Conservation (phyloP, 306 rosid genomes). For the Castanea mollissima region DNA sequence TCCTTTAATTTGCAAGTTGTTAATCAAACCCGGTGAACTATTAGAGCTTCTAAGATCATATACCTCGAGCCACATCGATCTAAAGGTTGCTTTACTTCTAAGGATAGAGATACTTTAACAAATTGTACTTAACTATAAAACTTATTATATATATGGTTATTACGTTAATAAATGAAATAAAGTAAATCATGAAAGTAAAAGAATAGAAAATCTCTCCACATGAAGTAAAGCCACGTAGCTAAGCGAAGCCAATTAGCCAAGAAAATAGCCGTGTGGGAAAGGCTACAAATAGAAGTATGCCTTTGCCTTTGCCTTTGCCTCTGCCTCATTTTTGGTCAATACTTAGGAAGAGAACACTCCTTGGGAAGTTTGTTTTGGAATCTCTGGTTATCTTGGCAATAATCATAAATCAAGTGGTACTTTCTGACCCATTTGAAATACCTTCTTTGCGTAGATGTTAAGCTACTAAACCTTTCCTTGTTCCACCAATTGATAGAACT, state of each 20-base stretch:
- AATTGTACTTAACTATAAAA: conserved; percentile 6
- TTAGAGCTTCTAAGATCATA: too few species aligned
- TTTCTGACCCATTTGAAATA: conserved; percentile 83
- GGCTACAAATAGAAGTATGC: neutral
- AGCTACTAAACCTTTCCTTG: conserved; percentile 40
- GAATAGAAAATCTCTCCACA: neutral
- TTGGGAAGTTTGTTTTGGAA: conserved; percentile 73
- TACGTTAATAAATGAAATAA: neutral
- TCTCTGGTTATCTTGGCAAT: conserved; percentile 65
- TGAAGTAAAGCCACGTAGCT: neutral
- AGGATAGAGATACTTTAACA: conserved; percentile 21
- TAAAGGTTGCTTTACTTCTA: conserved; percentile 26
- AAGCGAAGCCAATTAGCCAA: neutral
- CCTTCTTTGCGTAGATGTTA: conserved; percentile 55
- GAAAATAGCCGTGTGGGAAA: neutral
- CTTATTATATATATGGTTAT: neutral
- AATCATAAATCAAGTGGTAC: conserved; percentile 75
- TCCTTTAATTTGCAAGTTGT: too few species aligned
- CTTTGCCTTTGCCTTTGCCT: neutral
- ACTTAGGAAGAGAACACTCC: conserved; percentile 86
- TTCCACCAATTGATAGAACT: conserved; percentile 81
- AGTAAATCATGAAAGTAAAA: neutral
- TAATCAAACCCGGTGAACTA: too few species aligned
- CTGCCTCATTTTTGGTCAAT: conserved; percentile 35
- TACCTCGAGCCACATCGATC: neutral